Conservation (phyloP, 2,329 filamentous ascomycete species). For the Elsinoe fawcettii region DNA sequence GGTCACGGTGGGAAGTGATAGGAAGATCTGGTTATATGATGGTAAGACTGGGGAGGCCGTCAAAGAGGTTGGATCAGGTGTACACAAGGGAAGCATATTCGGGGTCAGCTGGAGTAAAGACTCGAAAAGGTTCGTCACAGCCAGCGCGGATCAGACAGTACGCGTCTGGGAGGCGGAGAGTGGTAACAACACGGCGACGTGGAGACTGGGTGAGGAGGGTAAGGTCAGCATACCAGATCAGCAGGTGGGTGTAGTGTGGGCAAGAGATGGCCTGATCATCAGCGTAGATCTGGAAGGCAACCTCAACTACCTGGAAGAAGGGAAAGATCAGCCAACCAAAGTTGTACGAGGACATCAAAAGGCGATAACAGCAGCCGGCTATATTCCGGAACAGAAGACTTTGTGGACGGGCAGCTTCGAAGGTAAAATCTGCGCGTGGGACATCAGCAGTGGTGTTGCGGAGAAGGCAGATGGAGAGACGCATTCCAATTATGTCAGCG, state of each 20-base stretch:
- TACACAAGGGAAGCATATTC: conserved; percentile 89
- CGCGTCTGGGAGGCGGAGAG: conserved; percentile 87
- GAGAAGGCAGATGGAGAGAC: conserved; percentile 67
- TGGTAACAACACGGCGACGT: conserved; percentile 69
- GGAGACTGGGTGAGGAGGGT: conserved; percentile 73
- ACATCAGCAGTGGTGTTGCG: conserved; percentile 61
- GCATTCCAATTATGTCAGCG: conserved; percentile 79
- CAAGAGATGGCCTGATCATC: conserved; percentile 79
- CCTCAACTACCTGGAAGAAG: conserved; percentile 79
- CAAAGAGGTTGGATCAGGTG: conserved; percentile 68
- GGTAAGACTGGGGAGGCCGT: conserved; percentile 87
- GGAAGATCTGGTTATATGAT: conserved; percentile 87
- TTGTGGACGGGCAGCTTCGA: conserved; percentile 90
- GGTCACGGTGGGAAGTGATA: conserved; percentile 87
- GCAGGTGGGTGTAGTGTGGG: conserved; percentile 91
- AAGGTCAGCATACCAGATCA: conserved; percentile 68
- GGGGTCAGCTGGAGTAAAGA: conserved; percentile 84
- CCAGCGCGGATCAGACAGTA: conserved; percentile 89
- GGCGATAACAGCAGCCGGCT: conserved; percentile 70
- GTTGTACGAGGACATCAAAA: conserved; percentile 85
- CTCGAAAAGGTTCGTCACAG: conserved; percentile 78
- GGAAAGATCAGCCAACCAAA: conserved; percentile 58
- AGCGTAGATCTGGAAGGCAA: conserved; percentile 83
- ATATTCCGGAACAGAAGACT: conserved; percentile 50
- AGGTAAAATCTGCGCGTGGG: conserved; percentile 78